phyloP scores from a whole-genome alignment of 1,284 basidiomycete genomes.

The Chondrostereum purpureum region DNA sequence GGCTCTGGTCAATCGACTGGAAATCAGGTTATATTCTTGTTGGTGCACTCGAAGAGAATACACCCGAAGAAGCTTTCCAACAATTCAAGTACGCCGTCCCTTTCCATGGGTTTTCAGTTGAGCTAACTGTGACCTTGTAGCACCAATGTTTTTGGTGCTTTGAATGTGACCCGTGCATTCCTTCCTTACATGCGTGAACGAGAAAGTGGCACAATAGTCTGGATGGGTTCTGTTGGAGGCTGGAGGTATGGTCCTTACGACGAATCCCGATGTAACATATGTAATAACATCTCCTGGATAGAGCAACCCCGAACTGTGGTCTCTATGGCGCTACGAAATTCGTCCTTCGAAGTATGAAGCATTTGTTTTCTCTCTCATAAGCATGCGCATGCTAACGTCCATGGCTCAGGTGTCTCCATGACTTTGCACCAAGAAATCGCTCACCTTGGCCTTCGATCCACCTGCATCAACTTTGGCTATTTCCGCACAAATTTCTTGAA shows the following conservation, averaged over 20 bases:
- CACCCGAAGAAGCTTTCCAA: constrained; percentile 22
- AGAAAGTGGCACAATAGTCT: constrained; percentile 27
- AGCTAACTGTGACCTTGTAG: constrained; percentile 11
- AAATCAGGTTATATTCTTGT: constrained; percentile 13
- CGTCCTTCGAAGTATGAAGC: neutral
- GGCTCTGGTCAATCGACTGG: constrained; percentile 13
- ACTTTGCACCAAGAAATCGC: constrained; percentile 32
- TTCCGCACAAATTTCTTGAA: constrained; percentile 35
- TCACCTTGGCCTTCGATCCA: constrained; percentile 35
- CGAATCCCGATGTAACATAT: no score
- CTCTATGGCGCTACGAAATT: constrained; percentile 3
- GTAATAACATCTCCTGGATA: no score
- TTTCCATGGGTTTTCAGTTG: neutral
- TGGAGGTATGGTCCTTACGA: constrained; percentile 23
- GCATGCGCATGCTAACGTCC: neutral
- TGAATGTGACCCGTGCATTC: constrained; percentile 34
- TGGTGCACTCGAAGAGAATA: constrained; percentile 12
- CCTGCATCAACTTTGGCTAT: constrained; percentile 37
- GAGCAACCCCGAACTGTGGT: neutral
- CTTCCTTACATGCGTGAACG: constrained; percentile 30
- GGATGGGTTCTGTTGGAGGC: constrained; percentile 28
- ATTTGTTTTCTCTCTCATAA: neutral
- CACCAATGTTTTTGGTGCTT: constrained; percentile 30
- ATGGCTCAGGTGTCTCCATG: constrained; percentile 27
- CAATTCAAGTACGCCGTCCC: constrained; percentile 24